Conservation (phyloP, 1,284 basidiomycete genomes). For the Cutaneotrichosporon arboriforme region DNA sequence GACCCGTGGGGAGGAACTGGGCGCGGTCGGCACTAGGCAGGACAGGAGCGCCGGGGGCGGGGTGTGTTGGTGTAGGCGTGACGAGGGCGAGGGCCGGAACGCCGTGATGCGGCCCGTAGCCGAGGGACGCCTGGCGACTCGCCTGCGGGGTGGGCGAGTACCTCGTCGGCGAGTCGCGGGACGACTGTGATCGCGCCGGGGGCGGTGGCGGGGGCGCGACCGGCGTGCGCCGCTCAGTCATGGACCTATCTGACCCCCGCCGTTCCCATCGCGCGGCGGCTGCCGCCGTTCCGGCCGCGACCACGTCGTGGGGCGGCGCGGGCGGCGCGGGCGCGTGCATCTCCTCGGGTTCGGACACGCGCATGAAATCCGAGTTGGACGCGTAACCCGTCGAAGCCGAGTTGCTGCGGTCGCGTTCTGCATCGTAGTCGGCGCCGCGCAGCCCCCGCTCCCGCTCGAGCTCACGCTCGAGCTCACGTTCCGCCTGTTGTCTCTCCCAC, state of each 20-base stretch:
- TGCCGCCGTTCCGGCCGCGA: constrained; percentile 6
- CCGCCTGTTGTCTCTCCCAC: constrained; percentile 1
- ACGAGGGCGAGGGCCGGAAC: not conserved
- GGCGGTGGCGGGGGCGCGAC: not conserved
- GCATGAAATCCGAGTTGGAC: no score
- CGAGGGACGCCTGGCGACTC: not conserved
- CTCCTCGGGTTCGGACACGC: no score
- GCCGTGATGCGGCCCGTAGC: not conserved
- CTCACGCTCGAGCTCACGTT: not conserved
- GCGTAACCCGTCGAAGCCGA: no score
- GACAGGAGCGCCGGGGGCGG: not conserved
- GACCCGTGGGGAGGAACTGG: no score
- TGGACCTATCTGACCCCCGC: not conserved
- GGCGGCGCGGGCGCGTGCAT: not conserved
- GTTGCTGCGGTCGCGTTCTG: no score
- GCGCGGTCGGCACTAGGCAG: no score
- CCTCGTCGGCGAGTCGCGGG: not conserved
- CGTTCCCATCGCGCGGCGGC: constrained; percentile 2
- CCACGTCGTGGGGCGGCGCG: constrained; percentile 4
- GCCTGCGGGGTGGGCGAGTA: not conserved
- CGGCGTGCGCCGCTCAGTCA: not conserved
- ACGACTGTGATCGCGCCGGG: not conserved
- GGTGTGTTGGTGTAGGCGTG: not conserved
- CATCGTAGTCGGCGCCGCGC: not conserved
- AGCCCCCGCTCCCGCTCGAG: not conserved